Conservation (phyloP, 1,284 basidiomycete genomes). For the Cutaneotrichosporon daszewskae region DNA sequence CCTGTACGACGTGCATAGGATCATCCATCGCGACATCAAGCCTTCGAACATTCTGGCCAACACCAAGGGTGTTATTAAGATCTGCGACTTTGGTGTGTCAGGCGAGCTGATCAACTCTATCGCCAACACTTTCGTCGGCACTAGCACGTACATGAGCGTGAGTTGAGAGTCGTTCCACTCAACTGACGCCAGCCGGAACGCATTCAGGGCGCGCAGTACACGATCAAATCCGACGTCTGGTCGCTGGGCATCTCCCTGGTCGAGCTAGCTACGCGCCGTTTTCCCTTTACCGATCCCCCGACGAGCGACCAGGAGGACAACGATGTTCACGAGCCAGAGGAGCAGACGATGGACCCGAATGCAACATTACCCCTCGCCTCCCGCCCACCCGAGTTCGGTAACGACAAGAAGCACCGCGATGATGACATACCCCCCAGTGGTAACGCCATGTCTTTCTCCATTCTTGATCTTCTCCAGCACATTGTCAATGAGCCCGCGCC, state of each 20-base stretch:
- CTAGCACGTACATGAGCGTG: conserved; percentile 98
- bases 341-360: conserved; percentile 47
- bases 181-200: conserved; percentile 72
- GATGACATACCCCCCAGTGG: conserved; percentile 70
- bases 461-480: conserved; percentile 91
- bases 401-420: conserved; percentile 57
- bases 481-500: conserved; percentile 97
- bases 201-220: conserved; percentile 95
- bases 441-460: conserved; percentile 92
- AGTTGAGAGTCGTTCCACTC: conserved; percentile 45
- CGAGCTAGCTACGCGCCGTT: conserved; percentile 86
- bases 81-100: conserved; percentile 98
- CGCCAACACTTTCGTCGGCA: conserved; percentile 97
- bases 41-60: conserved; percentile 97
- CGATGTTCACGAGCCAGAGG: conserved; percentile 54
- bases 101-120: conserved; percentile 98
- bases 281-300: conserved; percentile 77
- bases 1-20: conserved; percentile 98
- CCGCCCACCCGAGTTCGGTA: conserved; percentile 26
- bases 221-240: conserved; percentile 97
- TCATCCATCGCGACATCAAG: conserved; percentile 99
- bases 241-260: conserved; percentile 91
- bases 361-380: conserved; percentile 34
- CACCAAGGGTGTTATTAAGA: conserved; percentile 89
- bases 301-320: conserved; percentile 59